Evolutionary conservation across 2,329 filamentous ascomycete species (phyloP).

Genomic region (Ustulina deusta): DNA sequence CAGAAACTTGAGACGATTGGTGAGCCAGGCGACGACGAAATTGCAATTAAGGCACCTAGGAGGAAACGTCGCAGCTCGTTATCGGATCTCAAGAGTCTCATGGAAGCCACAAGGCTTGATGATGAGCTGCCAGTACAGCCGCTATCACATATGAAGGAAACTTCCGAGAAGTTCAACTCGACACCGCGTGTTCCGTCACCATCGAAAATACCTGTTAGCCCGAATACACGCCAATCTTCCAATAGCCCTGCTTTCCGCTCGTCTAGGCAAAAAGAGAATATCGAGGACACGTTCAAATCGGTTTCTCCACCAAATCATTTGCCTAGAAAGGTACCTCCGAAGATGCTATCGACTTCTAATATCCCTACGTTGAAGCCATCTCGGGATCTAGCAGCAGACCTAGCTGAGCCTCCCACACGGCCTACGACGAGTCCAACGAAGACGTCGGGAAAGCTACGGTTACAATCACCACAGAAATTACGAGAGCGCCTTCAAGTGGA

Average conservation of each 20-base stretch:
- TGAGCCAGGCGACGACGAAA: conserved; percentile 64
- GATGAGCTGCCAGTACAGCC: conserved; percentile 59
- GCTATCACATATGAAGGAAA: conserved; percentile 65
- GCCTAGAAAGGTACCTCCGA: conserved; percentile 56
- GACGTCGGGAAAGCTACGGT: conserved; percentile 67
- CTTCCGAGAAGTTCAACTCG: conserved; percentile 69
- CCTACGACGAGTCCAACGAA: conserved; percentile 56
- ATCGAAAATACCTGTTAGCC: conserved; percentile 66
- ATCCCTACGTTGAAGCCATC: conserved; percentile 66
- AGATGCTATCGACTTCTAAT: conserved; percentile 64
- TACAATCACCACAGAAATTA: conserved; percentile 79
- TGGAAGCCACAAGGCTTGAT: conserved; percentile 69
- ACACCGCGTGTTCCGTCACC: conserved; percentile 59
- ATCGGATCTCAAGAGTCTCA: conserved; percentile 81
- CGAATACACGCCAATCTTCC: conserved; percentile 56
- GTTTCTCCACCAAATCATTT: conserved; percentile 37
- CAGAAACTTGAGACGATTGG: conserved; percentile 70
- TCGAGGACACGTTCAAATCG: conserved; percentile 45
- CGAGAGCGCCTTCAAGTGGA: conserved; percentile 88
- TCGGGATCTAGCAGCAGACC: conserved; percentile 49
- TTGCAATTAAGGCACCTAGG: conserved; percentile 60
- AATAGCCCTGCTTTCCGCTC: conserved; percentile 43
- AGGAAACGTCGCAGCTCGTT: conserved; percentile 92
- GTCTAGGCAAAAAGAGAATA: conserved; percentile 65
- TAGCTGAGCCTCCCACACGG: conserved; percentile 46